A percentile compares a stretch with the other conserved stretches of the same genome.
These are phyloP conservation scores for Aspergillus incahuasiensis DNA, from an alignment of 495 filamentous ascomycete species.

Conservation along the genomic window DNA sequence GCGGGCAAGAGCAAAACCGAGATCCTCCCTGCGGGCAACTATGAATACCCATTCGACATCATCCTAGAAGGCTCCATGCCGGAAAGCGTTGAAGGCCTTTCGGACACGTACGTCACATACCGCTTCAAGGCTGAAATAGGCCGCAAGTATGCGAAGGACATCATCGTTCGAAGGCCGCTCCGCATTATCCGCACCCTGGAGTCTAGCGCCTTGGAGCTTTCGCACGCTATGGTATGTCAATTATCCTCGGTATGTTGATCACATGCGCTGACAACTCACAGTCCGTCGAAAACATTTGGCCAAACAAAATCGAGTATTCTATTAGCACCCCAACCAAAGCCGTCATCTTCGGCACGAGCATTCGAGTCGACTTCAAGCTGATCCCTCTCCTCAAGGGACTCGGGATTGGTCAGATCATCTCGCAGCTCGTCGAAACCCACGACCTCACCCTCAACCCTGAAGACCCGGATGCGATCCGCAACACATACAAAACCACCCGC, in stretches of 20 bases:
- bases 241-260: not conserved
- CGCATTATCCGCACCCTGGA: constrained; percentile 85
- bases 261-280: constrained; percentile 22
- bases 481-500: constrained; percentile 57
- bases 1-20: constrained; percentile 51
- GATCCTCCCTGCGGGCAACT: constrained; percentile 68
- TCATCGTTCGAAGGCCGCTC: constrained; percentile 71
- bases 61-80: constrained; percentile 68
- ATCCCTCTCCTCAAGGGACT: constrained; percentile 84
- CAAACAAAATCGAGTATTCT: constrained; percentile 89
- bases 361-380: constrained; percentile 75
- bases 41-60: constrained; percentile 87
- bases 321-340: constrained; percentile 86
- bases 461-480: constrained; percentile 45
- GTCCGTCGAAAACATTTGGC: constrained; percentile 91
- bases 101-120: constrained; percentile 77
- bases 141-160: constrained; percentile 74
- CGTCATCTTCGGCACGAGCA: constrained; percentile 79
- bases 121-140: constrained; percentile 83
- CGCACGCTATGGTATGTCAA: constrained; percentile 69
- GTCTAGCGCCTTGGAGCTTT: constrained; percentile 72
- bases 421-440: constrained; percentile 73
- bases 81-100: constrained; percentile 85
- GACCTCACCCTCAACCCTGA: constrained; percentile 55
- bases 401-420: constrained; percentile 67